Base-by-base conservation (phyloP, 2,329 filamentous ascomycete species). In the Apiospora hydei region DNA sequence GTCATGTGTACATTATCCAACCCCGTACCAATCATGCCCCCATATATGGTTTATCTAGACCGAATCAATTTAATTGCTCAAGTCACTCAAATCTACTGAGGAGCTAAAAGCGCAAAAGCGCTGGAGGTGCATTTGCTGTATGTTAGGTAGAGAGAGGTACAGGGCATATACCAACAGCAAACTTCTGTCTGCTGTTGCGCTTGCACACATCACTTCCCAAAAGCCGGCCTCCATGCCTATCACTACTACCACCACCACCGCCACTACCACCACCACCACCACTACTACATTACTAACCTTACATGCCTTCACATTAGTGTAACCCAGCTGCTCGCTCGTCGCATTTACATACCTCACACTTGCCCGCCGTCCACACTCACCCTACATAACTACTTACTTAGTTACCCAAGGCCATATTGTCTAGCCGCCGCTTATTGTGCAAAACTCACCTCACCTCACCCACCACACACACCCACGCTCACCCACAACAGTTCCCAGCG, bases 1-100 rank as follows among this genome's bases (percentile, higher is more conserved):
- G 57, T 64, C 57, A 64, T 64, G 57, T 64, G 57, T 64, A 64
- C 57, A 64, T n/a, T 64, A 41, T 38, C 57, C 57, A 21, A 64
- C 57, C 57, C 57, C 30, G 11, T 64, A 61, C 53, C 51, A 57
- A 34, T 34, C 51, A 57, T 57, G 51, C 51, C 51, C 51, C 51
- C 51, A 38, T 61, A 41, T 64, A 64, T 64, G 21, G 34, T 64
- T 64, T 64, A 11, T 64, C 34, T 64, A 64, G 57, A 7, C 34
- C 57, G 41, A 64, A 64, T 64, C 30, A 64, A 64, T 64, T 38
- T 64, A 64, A 41, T 64, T 64, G 57, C 57, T 11, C 57, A 64
- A 30, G 57, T 64, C 57, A 38, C 51, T 64, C 57, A 38, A 64
- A 11, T 21, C 53, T 34, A 61, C 34, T 38, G 53, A 61, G 30